Evolutionary conservation across 75 land plant species (phyloP).

Genomic region (Cupressus sempervirens): DNA sequence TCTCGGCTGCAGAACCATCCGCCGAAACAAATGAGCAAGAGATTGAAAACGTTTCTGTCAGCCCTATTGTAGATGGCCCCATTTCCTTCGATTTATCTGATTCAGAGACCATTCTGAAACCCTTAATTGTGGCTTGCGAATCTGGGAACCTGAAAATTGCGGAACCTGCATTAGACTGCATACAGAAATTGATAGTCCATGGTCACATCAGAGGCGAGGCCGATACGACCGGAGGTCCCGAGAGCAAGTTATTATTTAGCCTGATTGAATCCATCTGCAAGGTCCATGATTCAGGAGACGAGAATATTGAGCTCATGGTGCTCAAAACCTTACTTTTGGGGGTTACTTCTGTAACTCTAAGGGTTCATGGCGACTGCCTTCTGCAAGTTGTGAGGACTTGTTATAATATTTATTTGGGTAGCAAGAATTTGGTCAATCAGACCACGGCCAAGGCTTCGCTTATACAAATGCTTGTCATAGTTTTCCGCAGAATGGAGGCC

Average conservation of each 20-base stretch:
- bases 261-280: slow-evolving; percentile 81
- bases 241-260: slow-evolving; percentile 46
- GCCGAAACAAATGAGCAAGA: not conserved
- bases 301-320: slow-evolving; percentile 67
- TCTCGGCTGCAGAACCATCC: slow-evolving; percentile 22
- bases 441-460: slow-evolving; percentile 97
- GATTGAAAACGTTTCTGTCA: not conserved
- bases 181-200: slow-evolving; percentile 83
- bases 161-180: slow-evolving; percentile 82
- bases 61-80: slow-evolving; percentile 45
- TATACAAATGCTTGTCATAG: slow-evolving; percentile 97
- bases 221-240: slow-evolving; percentile 61
- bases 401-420: slow-evolving; percentile 83
- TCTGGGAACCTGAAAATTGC: slow-evolving; percentile 62
- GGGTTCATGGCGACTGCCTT: slow-evolving; percentile 92
- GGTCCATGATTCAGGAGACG: slow-evolving; percentile 79
- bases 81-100: slow-evolving; percentile 49
- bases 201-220: slow-evolving; percentile 87
- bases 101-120: slow-evolving; percentile 67
- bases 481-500: slow-evolving; percentile 97
- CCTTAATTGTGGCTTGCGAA: slow-evolving; percentile 64
- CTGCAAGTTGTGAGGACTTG: slow-evolving; percentile 83
- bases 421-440: slow-evolving; percentile 87
- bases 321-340: slow-evolving; percentile 86
- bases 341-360: slow-evolving; percentile 74